A percentile compares a stretch with the other conserved stretches of the same genome.
Conservation (phyloP, 2,329 filamentous ascomycete species). For the Neofusicoccum cordaticola region DNA sequence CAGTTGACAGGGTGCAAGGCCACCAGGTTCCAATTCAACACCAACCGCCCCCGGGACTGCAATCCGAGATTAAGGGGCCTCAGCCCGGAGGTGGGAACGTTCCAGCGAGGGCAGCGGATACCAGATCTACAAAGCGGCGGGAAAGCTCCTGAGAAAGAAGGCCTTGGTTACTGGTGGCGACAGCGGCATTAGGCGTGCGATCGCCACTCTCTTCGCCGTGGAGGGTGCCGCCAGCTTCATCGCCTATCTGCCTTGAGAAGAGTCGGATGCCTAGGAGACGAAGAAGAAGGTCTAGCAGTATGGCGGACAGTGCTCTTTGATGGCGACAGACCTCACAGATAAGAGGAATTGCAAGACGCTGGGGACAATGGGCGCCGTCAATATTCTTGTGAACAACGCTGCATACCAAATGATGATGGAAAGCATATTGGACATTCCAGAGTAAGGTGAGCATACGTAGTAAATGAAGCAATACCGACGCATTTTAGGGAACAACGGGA, state of each 20-base stretch:
- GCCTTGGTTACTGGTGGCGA: conserved; percentile 81
- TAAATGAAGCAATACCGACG: conserved; percentile 13
- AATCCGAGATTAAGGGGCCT: conserved; percentile 55
- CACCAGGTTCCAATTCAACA: conserved; percentile 26
- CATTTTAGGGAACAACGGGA: conserved; percentile 68
- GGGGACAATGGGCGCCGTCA: conserved; percentile 64
- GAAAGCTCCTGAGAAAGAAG: conserved; percentile 71
- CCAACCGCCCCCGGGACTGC: conserved; percentile 52
- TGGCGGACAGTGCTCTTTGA: conserved; percentile 63
- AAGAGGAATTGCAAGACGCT: conserved; percentile 68
- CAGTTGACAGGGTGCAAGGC: conserved; percentile 14
- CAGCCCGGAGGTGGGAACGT: conserved; percentile 63
- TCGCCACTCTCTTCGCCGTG: conserved; percentile 74
- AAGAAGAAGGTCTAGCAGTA: conserved; percentile 66
- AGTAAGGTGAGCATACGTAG: conserved; percentile 46
- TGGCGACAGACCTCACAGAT: conserved; percentile 63
- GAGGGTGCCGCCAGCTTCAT: conserved; percentile 75
- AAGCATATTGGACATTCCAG: conserved; percentile 67
- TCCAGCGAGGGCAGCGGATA: conserved; percentile 64
- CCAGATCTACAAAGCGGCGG: conserved; percentile 69
- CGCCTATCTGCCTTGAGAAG: conserved; percentile 71
- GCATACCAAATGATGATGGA: conserved; percentile 72
- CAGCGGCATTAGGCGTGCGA: conserved; percentile 73
- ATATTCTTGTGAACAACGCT: conserved; percentile 73
- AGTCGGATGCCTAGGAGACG: conserved; percentile 72